phyloP scores from a whole-genome alignment of 1,284 basidiomycete species.

The Ganoderma sinense region DNA sequence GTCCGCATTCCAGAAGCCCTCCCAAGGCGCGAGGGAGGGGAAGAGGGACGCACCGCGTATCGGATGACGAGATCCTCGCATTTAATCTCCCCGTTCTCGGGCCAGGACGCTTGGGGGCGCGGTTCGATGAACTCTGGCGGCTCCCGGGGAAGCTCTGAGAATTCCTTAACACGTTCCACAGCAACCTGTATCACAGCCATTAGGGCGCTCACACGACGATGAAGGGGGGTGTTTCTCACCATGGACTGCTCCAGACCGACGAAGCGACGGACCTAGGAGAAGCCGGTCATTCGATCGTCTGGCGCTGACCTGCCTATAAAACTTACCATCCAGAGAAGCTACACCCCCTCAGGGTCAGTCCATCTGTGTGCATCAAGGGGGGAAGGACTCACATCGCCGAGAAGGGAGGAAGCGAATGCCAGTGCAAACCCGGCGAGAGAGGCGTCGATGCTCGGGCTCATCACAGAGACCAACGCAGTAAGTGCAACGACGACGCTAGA shows the following conservation, averaged over 20 bases:
- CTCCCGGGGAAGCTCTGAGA: constrained; percentile 82
- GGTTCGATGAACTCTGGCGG: constrained; percentile 86
- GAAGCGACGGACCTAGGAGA: constrained; percentile 62
- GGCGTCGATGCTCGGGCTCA: constrained; percentile 77
- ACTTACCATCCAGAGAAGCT: constrained; percentile 59
- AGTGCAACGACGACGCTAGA: constrained; percentile 77
- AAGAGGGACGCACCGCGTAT: constrained; percentile 75
- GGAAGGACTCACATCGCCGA: constrained; percentile 67
- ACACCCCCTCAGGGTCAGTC: constrained; percentile 34
- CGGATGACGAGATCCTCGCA: constrained; percentile 86
- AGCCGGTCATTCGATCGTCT: constrained; percentile 16
- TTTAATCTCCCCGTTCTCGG: constrained; percentile 75
- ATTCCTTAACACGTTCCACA: constrained; percentile 91
- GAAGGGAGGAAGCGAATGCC: constrained; percentile 82
- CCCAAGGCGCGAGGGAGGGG: not conserved
- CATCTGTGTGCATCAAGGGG: not conserved
- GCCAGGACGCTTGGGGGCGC: constrained; percentile 86
- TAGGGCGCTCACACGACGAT: constrained; percentile 12
- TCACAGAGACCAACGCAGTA: constrained; percentile 73
- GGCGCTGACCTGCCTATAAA: constrained; percentile 7
- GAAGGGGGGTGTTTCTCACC: constrained; percentile 52
- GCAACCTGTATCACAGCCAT: constrained; percentile 65
- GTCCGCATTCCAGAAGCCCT: constrained; percentile 27
- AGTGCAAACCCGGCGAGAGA: constrained; percentile 87
- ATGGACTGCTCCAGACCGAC: constrained; percentile 92